Conservation (phyloP, 1,139 yeast genomes). For the Protomyces inouyei region DNA sequence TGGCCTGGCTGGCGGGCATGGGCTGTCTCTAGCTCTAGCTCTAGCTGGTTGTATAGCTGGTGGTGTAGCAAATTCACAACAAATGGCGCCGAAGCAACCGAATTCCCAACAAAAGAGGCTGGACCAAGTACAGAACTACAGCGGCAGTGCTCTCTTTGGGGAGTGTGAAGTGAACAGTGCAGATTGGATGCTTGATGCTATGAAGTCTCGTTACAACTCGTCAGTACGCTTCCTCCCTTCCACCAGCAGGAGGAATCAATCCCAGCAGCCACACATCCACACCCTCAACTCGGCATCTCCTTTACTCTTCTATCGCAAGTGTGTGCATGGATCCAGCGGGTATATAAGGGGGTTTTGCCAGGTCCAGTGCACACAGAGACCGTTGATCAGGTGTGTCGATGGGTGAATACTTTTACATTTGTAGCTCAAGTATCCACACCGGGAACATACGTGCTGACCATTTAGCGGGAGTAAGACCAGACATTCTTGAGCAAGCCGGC, state of each 20-base stretch:
- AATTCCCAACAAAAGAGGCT: no score
- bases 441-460: slow-evolving; percentile 20
- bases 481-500: slow-evolving; percentile 91
- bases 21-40: no score
- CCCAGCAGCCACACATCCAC: neutral
- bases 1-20: no score
- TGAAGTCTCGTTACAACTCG: neutral
- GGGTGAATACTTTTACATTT: no score
- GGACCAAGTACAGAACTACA: no score
- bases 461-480: slow-evolving; percentile 37
- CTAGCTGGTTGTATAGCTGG: no score
- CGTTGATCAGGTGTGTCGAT: neutral
- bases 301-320: neutral
- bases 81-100: no score
- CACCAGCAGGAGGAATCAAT: neutral
- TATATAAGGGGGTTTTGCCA: slow-evolving; percentile 1
- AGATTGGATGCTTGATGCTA: neutral
- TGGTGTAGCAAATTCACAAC: no score
- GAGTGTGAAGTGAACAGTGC: no score
- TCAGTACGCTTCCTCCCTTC: slow-evolving; percentile 1
- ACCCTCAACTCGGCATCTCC: neutral
- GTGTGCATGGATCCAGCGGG: neutral
- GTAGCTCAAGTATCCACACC: neutral
- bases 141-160: no score
- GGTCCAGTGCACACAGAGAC: neutral